These are phyloP conservation scores for Neurospora sp. DNA, from an alignment of 495 filamentous ascomycete genomes.

Conservation along the genomic window DNA sequence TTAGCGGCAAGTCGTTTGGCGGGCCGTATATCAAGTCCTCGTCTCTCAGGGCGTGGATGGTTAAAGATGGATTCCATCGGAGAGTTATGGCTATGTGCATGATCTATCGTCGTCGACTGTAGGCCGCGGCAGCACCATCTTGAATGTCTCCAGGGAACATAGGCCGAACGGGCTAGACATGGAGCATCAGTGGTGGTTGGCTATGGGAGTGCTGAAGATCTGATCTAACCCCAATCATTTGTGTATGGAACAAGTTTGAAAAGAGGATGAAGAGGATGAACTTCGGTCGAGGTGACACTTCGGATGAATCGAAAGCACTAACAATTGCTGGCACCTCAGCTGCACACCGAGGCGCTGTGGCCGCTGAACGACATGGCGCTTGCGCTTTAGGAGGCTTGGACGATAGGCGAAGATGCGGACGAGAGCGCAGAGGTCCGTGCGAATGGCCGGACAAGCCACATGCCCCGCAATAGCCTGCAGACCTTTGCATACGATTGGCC, in stretches of 20 bases:
- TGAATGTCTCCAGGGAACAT: neutral
- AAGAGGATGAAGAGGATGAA: neutral
- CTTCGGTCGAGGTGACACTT: no score
- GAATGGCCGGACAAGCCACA: neutral
- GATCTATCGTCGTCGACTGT: neutral
- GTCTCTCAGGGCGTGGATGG: neutral
- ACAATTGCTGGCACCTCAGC: no score
- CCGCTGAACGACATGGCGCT: neutral
- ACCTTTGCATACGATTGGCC: neutral
- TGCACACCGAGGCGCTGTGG: neutral
- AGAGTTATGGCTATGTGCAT: neutral
- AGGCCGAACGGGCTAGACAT: neutral
- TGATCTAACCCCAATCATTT: no score
- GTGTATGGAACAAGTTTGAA: neutral
- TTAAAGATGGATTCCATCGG: neutral
- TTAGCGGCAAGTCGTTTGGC: neutral
- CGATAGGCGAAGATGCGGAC: neutral
- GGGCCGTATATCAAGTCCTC: neutral
- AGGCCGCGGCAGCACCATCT: neutral
- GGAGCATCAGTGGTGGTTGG: neutral
- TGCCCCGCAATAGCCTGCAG: neutral
- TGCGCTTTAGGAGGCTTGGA: conserved; percentile 10
- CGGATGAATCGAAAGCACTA: no score
- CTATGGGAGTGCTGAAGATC: neutral
- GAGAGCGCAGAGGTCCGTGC: neutral